Percentiles rank a stretch among this genome's conserved stretches.
phyloP scores from a whole-genome alignment of 257 asterid species.

The Craterostigma plantagineum region DNA sequence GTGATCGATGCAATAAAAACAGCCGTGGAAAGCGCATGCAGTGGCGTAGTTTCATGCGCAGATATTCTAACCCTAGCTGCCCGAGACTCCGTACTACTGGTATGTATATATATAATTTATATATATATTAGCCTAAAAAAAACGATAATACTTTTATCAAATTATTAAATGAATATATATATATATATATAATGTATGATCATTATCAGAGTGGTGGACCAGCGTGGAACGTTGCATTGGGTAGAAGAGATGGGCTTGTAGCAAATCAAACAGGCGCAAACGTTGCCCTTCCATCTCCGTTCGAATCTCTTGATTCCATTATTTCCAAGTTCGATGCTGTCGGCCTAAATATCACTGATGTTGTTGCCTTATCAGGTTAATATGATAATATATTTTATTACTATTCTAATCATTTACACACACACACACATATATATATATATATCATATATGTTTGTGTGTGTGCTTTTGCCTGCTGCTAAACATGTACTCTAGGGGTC shows the following conservation, averaged over 20 bases:
- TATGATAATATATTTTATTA: too few species aligned
- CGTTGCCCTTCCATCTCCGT: slow-evolving; percentile 43
- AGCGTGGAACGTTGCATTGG: slow-evolving; percentile 48
- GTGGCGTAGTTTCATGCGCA: slow-evolving; percentile 57
- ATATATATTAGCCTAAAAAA: too few species aligned
- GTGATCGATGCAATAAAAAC: slow-evolving; percentile 47
- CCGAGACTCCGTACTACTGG: slow-evolving; percentile 50
- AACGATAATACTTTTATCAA: background rate
- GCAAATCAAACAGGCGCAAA: slow-evolving; percentile 57
- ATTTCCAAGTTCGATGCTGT: slow-evolving; percentile 29
- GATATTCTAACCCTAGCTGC: slow-evolving; percentile 63
- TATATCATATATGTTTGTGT: too few species aligned
- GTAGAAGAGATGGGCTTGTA: slow-evolving; percentile 67
- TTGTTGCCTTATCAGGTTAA: slow-evolving; percentile 64
- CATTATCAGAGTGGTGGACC: slow-evolving; percentile 84
- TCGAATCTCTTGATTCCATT: slow-evolving; percentile 29
- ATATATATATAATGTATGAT: background rate
- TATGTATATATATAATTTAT: too few species aligned
- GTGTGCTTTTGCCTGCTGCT: too few species aligned
- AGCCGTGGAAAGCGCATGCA: slow-evolving; percentile 51
- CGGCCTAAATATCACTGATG: slow-evolving; percentile 46
- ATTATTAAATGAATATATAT: background rate
- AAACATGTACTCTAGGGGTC: too few species aligned
- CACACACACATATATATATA: too few species aligned
- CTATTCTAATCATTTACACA: too few species aligned